phyloP scores from a whole-genome alignment of 2,329 filamentous ascomycete species.

The Sporothrix humicola region DNA sequence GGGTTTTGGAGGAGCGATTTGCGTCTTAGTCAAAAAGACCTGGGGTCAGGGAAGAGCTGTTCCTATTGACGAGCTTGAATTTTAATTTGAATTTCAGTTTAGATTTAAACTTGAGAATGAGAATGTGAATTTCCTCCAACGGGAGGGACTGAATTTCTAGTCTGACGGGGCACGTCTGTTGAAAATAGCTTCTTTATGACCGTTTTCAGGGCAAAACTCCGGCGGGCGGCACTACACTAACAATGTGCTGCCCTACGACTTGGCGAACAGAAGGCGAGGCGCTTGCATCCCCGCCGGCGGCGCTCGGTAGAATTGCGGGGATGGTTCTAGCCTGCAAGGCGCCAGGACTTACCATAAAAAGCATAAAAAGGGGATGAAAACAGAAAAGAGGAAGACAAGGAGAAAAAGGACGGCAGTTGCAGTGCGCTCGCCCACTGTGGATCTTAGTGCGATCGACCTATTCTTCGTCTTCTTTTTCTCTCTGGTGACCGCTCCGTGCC shows the following conservation, averaged over 20 bases:
- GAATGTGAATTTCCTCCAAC: neutral
- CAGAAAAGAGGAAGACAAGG: neutral
- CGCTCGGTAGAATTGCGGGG: constrained; percentile 23
- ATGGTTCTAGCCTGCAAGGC: neutral
- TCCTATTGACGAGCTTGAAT: too few relatives aligned
- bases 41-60: too few relatives aligned
- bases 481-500: neutral
- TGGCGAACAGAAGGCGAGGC: too few relatives aligned
- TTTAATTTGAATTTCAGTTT: too few relatives aligned
- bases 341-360: neutral
- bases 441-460: neutral
- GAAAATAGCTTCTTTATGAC: neutral
- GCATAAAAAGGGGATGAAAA: too few relatives aligned
- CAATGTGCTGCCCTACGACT: neutral
- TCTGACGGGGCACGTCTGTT: neutral
- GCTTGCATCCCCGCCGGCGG: neutral
- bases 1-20: neutral
- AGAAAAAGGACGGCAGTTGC: neutral
- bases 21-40: neutral
- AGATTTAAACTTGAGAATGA: too few relatives aligned
- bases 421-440: neutral
- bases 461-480: neutral
- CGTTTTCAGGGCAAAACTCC: neutral
- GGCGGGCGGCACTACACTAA: neutral
- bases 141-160: neutral